Evolutionary conservation across 169 alveolate genomes (phyloP), one percentile per base, ranked within the genome.

Genomic region (Plasmodium blacklocki): DNA sequence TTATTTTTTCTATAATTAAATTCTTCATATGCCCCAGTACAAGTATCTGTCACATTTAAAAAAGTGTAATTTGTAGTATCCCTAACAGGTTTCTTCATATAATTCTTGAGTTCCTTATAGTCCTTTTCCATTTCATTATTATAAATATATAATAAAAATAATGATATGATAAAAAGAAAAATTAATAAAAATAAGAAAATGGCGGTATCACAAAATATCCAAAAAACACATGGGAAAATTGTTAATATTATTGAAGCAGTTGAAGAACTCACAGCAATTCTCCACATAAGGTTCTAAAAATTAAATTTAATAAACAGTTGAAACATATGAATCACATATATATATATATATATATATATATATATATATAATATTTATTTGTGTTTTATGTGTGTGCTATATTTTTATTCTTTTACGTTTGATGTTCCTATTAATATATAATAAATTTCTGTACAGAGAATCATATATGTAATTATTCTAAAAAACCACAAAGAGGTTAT

Each of bases 141-240:
- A 60, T 58, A 83, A 54, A 83, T 15, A 72, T 68, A 83, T 56
- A 83, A 56, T 58, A 83, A 68, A 8, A 73, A 29, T 72, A 83
- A 47, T 21, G 83, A 83, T 52, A 83, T 49, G 39, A 83, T 68
- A 67, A 83, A 52, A 26, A 83, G 58, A 21, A 83, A 68, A 2
- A 83, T 59, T 23, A 83, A 68, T 54, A 83, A 62, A 68, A 68
- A 83, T 83, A 83, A 68, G 58, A 83, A 83, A 43, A 83, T 73
- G n/a, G 76, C 73, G n/a, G 76, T 63, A 39, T 83, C 91, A 50
- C 91, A 83, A 73, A 83, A 83, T 56, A 83, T 19, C 91, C 91
- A 83, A 52, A 83, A 49, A 19, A 83, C 45, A 26, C 91, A 83
- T 32, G 91, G 91, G 23, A 68, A 83, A 18, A 83, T 3, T 54